Evolutionary conservation across 2,329 filamentous ascomycete species (phyloP), one percentile per base, ranked within the genome.

Genomic region (Dothideomycetidae sp.): DNA sequence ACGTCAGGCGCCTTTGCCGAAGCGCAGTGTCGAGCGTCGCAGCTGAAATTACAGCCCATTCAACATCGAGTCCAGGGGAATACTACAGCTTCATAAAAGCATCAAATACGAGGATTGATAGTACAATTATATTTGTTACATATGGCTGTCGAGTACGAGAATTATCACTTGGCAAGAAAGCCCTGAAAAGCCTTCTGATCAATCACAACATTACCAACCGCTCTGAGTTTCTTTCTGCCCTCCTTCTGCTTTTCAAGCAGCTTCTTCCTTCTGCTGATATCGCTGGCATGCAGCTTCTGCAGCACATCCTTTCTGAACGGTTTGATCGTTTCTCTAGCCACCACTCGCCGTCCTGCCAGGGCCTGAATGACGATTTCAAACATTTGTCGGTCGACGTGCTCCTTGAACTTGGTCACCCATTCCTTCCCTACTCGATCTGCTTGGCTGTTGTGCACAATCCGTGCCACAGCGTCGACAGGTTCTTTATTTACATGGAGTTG

Each of bases 301-400:
- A 93, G 62, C 2, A 98, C 90, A 50, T 98, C 90, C 58, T 98
- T 98, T 32, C 90, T 70, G 59, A 93, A 98, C 0, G 90, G 84
- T 64, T 96, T 96, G 55, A 98, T 78, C 0, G 86, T 94, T 56
- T 96, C 90, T 52, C 90, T 70, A 0, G 90, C 90, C 3, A 98
- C 73, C 36, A 98, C 78, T 35, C 78, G 73, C 48, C 74, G 76
- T 5, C 40, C 44, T 0, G 81, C 79, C 0, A 81, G 78, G 3
- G 90, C 88, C 59, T 98, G 90, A 45, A 98, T 96, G 39, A 96
- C 68, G 14, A 98, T 75, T 62, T 98, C 90, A 52, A 93, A 98
- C 77, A 96, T 90, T 58, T 98, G 90, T 12, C 90, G 69, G 51
- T 93, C 82, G 13, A 98, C 88, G 51, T 96, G 88, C 57, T 94